Base-by-base conservation (phyloP, 75 land plant genomes). In the Pinus albicaulis region DNA sequence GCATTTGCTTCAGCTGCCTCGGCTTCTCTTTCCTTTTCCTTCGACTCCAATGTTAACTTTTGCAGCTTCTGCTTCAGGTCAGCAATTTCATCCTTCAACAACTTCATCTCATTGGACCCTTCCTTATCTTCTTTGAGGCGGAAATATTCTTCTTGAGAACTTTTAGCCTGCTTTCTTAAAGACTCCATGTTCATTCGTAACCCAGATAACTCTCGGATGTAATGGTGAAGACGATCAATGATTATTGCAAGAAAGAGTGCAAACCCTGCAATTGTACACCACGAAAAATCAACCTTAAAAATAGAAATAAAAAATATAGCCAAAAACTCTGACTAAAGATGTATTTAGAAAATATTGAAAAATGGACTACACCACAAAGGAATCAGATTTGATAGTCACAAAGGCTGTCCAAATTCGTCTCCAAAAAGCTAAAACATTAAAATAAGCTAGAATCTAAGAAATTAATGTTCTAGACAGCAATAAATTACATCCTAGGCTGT, bases 1-100 rank as follows among this genome's bases (percentile, higher is more conserved):
- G 85, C 80, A 84, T 80, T 89, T 28, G 90, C 83, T 73, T 93
- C 92, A n/a, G 93, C 96, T 62, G 79, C 72, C 58, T 79, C 82
- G 11, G 62, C 82, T 19, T 89, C 89, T 58, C 85, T 86, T 26
- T 74, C 74, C 60, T 87, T 95, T 16, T 59, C 72, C 69, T 83
- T 85, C 23, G 79, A 79, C 41, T 86, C 88, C 22, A 85, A 79
- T 59, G 88, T 80, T 59, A 93, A 76, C 19, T 89, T 73, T 59
- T 84, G 80, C 65, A 93, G 71, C 73, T 82, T 87, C 56, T 41
- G 56, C 57, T 56, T 68, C 76, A 93, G 74, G 24, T 70, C 72
- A 3, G 81, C 28, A 34, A 81, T 80, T 55, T 86, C 85, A 74
- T 79, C 89, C 74, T 89, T 88, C 76, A 81, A 56, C 15, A 82